Evolutionary conservation across 164 flowering plant species (phyloP).

Genomic region (Dillenia turbinata): DNA sequence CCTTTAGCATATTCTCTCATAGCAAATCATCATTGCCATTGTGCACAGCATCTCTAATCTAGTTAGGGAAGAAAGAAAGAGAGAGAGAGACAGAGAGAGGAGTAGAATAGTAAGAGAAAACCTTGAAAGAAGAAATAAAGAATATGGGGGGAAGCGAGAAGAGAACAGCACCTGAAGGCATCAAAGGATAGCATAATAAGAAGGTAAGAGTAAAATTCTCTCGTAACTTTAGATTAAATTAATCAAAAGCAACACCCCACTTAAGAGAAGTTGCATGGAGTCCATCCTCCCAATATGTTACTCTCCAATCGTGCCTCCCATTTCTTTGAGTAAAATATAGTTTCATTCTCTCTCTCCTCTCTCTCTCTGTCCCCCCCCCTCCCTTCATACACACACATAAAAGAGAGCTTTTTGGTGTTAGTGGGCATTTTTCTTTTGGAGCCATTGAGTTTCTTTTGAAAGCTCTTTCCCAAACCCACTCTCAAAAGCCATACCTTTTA

Average conservation of each 20-base stretch:
- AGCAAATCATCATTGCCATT: no score
- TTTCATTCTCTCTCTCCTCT: not conserved
- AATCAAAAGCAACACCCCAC: constrained; percentile 27
- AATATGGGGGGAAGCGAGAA: not conserved
- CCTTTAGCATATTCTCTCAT: no score
- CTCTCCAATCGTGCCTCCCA: constrained; percentile 18
- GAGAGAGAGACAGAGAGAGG: constrained; percentile 1
- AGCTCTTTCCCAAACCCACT: not conserved
- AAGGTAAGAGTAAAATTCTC: constrained; percentile 9
- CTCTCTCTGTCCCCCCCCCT: no score
- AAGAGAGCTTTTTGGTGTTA: constrained; percentile 10
- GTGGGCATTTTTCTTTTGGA: constrained; percentile 53
- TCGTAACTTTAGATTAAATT: constrained; percentile 23
- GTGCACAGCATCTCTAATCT: no score
- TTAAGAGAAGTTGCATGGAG: constrained; percentile 35
- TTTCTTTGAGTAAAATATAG: constrained; percentile 11
- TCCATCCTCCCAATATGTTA: constrained; percentile 30
- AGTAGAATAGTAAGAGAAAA: not conserved
- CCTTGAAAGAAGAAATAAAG: not conserved
- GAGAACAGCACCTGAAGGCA: constrained; percentile 14
- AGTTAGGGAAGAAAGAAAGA: no score
- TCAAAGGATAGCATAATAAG: constrained; percentile 21
- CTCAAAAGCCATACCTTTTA: constrained; percentile 9
- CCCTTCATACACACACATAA: not conserved
- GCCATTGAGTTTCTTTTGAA: constrained; percentile 19